A percentile compares a stretch with the other conserved stretches of the same genome.
Evolutionary conservation across 108 stramenopile genomes (phyloP).

Genomic region (Skeletonema potamos): DNA sequence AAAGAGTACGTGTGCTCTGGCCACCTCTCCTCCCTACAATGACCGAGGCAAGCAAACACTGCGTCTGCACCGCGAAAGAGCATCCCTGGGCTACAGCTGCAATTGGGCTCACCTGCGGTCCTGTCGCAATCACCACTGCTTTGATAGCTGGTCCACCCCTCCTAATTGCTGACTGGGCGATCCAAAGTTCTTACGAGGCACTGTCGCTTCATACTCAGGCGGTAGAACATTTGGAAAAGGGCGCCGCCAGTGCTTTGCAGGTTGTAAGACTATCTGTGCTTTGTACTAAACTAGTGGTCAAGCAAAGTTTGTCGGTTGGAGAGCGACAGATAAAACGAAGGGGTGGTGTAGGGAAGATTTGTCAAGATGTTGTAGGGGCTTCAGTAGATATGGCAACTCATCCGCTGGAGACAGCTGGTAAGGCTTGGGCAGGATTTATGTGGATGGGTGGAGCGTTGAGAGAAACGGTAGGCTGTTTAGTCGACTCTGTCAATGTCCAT

Average conservation of each 20-base stretch:
- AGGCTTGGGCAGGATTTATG: slow-evolving; percentile 61
- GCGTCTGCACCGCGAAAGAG: slow-evolving; percentile 50
- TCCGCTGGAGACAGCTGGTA: slow-evolving; percentile 69
- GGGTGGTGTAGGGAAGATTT: slow-evolving; percentile 70
- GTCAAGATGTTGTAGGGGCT: slow-evolving; percentile 46
- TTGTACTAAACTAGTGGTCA: slow-evolving; percentile 50
- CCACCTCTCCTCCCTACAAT: slow-evolving; percentile 76
- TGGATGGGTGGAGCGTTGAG: slow-evolving; percentile 56
- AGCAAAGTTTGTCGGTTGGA: slow-evolving; percentile 63
- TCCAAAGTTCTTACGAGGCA: slow-evolving; percentile 68
- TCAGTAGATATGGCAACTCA: slow-evolving; percentile 66
- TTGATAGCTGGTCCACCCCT: slow-evolving; percentile 56
- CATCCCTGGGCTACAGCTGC: slow-evolving; percentile 65
- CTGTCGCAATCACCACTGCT: slow-evolving; percentile 67
- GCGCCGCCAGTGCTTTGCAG: slow-evolving; percentile 67
- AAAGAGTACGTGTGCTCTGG: slow-evolving; percentile 73
- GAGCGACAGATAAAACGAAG: slow-evolving; percentile 65
- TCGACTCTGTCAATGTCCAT: slow-evolving; percentile 17
- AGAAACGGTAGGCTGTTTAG: slow-evolving; percentile 38
- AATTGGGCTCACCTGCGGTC: slow-evolving; percentile 69
- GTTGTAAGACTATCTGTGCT: slow-evolving; percentile 56
- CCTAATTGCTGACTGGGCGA: slow-evolving; percentile 54
- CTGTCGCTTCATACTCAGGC: slow-evolving; percentile 56
- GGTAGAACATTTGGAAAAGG: slow-evolving; percentile 53
- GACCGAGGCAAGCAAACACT: slow-evolving; percentile 46